Base-by-base conservation (phyloP, 2,329 filamentous ascomycete genomes). In the Cercospora sojina region DNA sequence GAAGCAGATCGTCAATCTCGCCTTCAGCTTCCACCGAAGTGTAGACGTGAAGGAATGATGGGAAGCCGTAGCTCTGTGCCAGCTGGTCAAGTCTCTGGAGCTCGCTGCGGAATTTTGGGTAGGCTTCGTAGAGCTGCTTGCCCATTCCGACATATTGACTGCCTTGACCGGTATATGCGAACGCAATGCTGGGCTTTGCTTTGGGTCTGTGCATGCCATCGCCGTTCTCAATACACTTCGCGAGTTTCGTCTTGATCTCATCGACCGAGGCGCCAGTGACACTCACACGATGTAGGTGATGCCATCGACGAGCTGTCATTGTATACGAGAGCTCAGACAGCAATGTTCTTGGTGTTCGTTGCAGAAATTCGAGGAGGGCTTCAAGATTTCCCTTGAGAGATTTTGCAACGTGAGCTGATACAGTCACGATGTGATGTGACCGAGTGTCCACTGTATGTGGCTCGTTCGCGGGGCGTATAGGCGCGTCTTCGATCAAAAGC, bases 401-500 rank as follows among this genome's bases (percentile, higher is more conserved):
- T 0, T 64, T 49, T 2, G 72, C 71, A 35, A 82, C 83, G 79
- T 89, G 85, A 20, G 87, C 87, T 9, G 83, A 84, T 1, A 90
- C 75, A 1, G 86, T 80, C 43, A 91, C 80, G 16, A 87, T 75
- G 58, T 90, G 85, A 1, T 81, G 80, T 16, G 43, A 25, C n/a
- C 43, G 29, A 23, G 47, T 16, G 1, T 35, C 27, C 25, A 29
- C 27, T 9, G 43, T n/a, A 3, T 55, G 5, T 23, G n/a, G 16
- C 5, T 35, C 20, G 16, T 41, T 32, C 20, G 29, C 63, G 70
- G 72, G 66, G 75, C 76, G 10, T 13, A 43, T 7, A 2, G 86
- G 87, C 0, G 81, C 85, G 67, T 91, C 88, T 73, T 90, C 86
- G 2, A 91, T 72, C 6, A 91, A 76, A 18, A 91, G 75, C 18